A percentile compares a stretch with the other conserved stretches of the same genome.
Conservation (phyloP, 2,329 filamentous ascomycete genomes). For the Truncatella angustata region DNA sequence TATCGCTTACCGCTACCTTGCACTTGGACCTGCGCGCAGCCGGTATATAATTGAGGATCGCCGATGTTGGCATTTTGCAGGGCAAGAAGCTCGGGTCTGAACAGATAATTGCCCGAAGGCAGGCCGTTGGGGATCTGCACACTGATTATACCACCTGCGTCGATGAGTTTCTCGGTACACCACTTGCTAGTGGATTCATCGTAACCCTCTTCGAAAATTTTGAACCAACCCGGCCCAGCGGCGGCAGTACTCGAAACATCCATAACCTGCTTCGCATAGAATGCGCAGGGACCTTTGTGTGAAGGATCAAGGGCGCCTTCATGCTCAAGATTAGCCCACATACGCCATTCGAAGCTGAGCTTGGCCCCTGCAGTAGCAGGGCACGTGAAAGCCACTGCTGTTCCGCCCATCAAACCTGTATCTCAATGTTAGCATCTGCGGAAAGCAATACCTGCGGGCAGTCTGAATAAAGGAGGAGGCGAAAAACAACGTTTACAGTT, state of each 20-base stretch:
- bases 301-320: constrained; percentile 57
- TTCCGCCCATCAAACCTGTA: constrained; percentile 42
- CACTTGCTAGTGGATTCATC: constrained; percentile 54
- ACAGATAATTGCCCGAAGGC: constrained; percentile 66
- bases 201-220: constrained; percentile 71
- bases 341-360: constrained; percentile 66
- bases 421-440: constrained; percentile 14
- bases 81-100: constrained; percentile 67
- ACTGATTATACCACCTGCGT: constrained; percentile 61
- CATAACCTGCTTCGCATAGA: constrained; percentile 70
- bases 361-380: constrained; percentile 49
- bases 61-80: constrained; percentile 59
- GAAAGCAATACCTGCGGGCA: too few relatives aligned
- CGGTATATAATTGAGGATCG: constrained; percentile 71
- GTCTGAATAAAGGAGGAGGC: too few relatives aligned
- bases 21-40: constrained; percentile 70
- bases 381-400: constrained; percentile 47
- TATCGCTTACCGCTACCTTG: constrained; percentile 40
- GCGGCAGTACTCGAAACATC: constrained; percentile 52
- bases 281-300: constrained; percentile 61
- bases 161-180: constrained; percentile 70
- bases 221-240: constrained; percentile 71
- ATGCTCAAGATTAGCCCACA: constrained; percentile 53
- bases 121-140: constrained; percentile 61
- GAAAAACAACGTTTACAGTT: too few relatives aligned